phyloP scores from a whole-genome alignment of 108 stramenopile genomes.

The Fragilariopsis cylindrus region DNA sequence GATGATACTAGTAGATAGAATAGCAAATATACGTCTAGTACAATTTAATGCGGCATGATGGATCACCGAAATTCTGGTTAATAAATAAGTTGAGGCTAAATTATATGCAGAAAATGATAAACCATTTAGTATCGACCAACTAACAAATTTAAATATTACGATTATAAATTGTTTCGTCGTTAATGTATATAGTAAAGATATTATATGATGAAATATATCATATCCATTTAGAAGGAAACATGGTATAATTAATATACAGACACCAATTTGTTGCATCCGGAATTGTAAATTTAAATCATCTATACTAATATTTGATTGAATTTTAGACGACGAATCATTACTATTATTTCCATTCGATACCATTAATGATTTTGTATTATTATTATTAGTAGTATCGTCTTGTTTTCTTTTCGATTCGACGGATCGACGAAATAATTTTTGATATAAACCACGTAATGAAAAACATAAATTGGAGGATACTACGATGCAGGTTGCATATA shows the following conservation, averaged over 20 bases:
- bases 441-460: conserved; percentile 81
- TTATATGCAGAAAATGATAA: conserved; percentile 61
- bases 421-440: conserved; percentile 64
- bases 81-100: conserved; percentile 40
- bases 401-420: neutral
- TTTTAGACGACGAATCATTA: neutral
- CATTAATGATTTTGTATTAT: neutral
- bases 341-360: neutral
- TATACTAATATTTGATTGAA: conserved; percentile 30
- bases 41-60: conserved; percentile 86
- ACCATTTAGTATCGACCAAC: conserved; percentile 63
- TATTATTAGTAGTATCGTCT: neutral
- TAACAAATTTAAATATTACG: conserved; percentile 17
- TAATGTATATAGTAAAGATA: neutral
- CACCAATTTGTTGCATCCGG: conserved; percentile 82
- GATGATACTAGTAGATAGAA: conserved; percentile 68
- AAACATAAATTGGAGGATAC: conserved; percentile 82
- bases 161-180: neutral
- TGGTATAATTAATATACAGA: conserved; percentile 16
- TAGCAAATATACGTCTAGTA: conserved; percentile 79
- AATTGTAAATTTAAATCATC: conserved; percentile 80
- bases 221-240: conserved; percentile 1
- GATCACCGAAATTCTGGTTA: conserved; percentile 77
- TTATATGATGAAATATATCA: conserved; percentile 19
- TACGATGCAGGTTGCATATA: conserved; percentile 50